Conservation (phyloP, 1,284 basidiomycete species). For the Malassezia nana region DNA sequence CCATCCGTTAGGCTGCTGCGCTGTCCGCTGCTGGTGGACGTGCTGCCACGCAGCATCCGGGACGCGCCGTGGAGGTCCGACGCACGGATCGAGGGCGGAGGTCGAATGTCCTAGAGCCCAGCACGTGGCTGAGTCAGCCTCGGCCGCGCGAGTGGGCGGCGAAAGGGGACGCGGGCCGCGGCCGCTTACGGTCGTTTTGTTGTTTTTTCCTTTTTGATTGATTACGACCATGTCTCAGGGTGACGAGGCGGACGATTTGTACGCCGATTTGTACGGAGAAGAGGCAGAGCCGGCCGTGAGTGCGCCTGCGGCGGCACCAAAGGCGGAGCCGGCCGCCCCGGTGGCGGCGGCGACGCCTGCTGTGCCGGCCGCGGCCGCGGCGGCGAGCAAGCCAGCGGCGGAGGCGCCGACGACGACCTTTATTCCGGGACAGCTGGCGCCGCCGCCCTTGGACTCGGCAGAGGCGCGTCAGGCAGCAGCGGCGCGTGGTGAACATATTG, state of each 20-base stretch:
- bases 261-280: slow-evolving; percentile 19
- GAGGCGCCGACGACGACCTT: slow-evolving; percentile 4
- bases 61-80: background rate
- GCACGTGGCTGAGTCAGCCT: background rate
- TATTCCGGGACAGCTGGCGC: slow-evolving; percentile 8
- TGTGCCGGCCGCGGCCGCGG: slow-evolving; percentile 1
- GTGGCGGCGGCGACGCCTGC: slow-evolving; percentile 1
- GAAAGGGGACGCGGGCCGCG: no score
- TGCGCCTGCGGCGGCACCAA: background rate
- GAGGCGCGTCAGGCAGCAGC: slow-evolving; percentile 14
- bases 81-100: background rate
- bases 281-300: slow-evolving; percentile 8
- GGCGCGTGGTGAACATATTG: slow-evolving; percentile 17
- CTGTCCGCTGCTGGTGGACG: slow-evolving; percentile 17
- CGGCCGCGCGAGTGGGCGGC: background rate
- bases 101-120: no score
- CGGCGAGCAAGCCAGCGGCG: background rate
- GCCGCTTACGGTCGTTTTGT: no score
- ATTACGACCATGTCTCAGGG: slow-evolving; percentile 14
- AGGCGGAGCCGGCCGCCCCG: slow-evolving; percentile 4
- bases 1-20: slow-evolving; percentile 34
- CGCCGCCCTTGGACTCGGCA: slow-evolving; percentile 3
- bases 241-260: slow-evolving; percentile 19
- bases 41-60: slow-evolving; percentile 17
- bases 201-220: background rate